These are phyloP conservation scores for Mucor piriformis DNA, from an alignment of 371 early-diverging fungal genomes.

Conservation along the genomic window DNA sequence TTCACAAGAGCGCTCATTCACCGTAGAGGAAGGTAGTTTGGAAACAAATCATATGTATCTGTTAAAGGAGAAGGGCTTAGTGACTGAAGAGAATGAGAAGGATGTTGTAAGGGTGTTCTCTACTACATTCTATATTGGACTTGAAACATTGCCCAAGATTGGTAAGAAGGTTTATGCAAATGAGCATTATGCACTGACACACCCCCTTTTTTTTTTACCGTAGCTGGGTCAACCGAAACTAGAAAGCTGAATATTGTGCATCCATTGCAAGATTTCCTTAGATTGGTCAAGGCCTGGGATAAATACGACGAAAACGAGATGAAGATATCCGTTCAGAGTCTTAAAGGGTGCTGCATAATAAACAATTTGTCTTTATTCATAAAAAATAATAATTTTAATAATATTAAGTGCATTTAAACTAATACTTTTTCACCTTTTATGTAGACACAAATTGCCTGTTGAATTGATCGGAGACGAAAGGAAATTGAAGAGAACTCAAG, in stretches of 20 bases:
- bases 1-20: slow-evolving; percentile 36
- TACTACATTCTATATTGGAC: slow-evolving; percentile 89
- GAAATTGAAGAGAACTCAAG: slow-evolving; percentile 41
- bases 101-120: slow-evolving; percentile 58
- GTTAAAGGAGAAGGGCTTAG: slow-evolving; percentile 34
- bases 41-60: slow-evolving; percentile 39
- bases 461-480: slow-evolving; percentile 51
- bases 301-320: slow-evolving; percentile 69
- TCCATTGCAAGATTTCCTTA: slow-evolving; percentile 82
- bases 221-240: slow-evolving; percentile 40
- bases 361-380: slow-evolving; percentile 7
- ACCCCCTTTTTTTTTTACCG: background rate
- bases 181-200: too few species aligned
- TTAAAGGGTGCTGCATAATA: slow-evolving; percentile 66
- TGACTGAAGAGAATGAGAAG: slow-evolving; percentile 37
- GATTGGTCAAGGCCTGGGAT: slow-evolving; percentile 81
- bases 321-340: slow-evolving; percentile 70
- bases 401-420: background rate
- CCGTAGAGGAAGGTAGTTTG: slow-evolving; percentile 44
- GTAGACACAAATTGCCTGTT: slow-evolving; percentile 45
- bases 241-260: slow-evolving; percentile 73
- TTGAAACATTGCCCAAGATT: slow-evolving; percentile 62
- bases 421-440: slow-evolving; percentile 2
- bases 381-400: background rate
- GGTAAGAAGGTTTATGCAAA: slow-evolving; percentile 50